Evolutionary conservation across 768 basidiomycete species (phyloP), one percentile per base, ranked within the genome.

Genomic region (Boletus sp.): DNA sequence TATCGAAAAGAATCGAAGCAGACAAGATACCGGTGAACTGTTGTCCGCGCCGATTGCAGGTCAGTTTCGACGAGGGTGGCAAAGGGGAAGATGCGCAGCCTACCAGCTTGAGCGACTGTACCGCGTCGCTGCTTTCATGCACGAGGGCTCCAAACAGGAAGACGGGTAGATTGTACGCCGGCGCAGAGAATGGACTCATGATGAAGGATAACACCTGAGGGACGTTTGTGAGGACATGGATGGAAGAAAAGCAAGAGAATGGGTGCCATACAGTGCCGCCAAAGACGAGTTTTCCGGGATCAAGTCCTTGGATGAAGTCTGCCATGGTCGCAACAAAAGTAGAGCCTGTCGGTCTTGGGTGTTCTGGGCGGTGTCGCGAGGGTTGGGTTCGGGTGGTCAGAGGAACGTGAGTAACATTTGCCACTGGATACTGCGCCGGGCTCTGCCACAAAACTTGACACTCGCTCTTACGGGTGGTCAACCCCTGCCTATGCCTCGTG

Each of bases 101-200:
- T 61, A 89, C 90, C 45, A 76, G 74, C 63, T 84, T 84, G 62
- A 89, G 67, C 5, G 88, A 84, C 57, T 85, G 82, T 6, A 76
- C 60, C 0, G 82, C 82, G 46, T 90, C 89, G 9, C 74, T 72
- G 52, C 77, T 82, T 63, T 93, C 90, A 62, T 88, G 84, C 0
- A 79, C 84, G 67, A 90, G 85, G 2, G 75, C 72, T 1, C 91
- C 91, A 57, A 91, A 92, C 25, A 93, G 77, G 58, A 90, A 87
- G 49, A 93, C 76, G n/a, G 91, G 84, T 21, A 93, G 75, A 65
- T 93, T 93, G 69, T 93, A 93, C 2, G 77, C 65, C 2, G 90
- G 87, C 1, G 82, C 72, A 0, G 74, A 59, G 64, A 83, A 87
- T 5, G 84, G 75, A 54, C 73, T 72, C 42, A 81, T 72, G 43